Evolutionary conservation across 306 rosid genomes (phyloP).

Genomic region (Vachellia collinsii): DNA sequence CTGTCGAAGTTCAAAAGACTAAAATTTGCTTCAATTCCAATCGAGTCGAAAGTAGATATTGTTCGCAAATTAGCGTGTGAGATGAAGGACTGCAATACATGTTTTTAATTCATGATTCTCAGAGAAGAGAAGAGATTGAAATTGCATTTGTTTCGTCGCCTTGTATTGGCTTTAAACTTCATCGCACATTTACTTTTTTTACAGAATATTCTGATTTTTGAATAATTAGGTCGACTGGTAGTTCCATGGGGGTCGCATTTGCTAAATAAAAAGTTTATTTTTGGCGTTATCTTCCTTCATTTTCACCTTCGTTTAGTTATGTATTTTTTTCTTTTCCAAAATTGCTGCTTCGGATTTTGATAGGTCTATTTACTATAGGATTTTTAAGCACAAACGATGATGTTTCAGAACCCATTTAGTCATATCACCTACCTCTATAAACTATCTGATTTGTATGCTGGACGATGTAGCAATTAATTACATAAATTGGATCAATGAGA

Average conservation of each 20-base stretch:
- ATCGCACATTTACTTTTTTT: not conserved
- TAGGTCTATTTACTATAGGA: not conserved
- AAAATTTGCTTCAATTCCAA: not conserved
- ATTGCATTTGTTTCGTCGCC: not conserved
- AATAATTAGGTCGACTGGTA: not conserved
- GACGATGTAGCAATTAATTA: not conserved
- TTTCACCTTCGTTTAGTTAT: not conserved
- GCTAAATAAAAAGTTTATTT: not conserved
- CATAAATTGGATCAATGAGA: not conserved
- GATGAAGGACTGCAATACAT: not conserved
- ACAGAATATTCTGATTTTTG: not conserved
- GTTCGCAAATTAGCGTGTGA: not conserved
- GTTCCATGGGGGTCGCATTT: not conserved
- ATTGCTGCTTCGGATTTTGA: not conserved
- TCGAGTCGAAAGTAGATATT: not conserved
- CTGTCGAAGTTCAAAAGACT: not conserved
- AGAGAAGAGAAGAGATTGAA: not conserved
- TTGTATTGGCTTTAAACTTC: not conserved
- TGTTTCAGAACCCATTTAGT: not conserved
- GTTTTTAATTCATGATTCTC: not conserved
- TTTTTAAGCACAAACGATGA: not conserved
- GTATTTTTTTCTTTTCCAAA: not conserved
- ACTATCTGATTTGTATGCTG: slow-evolving; percentile 13
- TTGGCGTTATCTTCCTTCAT: not conserved
- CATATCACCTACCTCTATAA: not conserved